Base-by-base conservation (phyloP, 1,284 basidiomycete species). In the Neonothopanus nambi region DNA sequence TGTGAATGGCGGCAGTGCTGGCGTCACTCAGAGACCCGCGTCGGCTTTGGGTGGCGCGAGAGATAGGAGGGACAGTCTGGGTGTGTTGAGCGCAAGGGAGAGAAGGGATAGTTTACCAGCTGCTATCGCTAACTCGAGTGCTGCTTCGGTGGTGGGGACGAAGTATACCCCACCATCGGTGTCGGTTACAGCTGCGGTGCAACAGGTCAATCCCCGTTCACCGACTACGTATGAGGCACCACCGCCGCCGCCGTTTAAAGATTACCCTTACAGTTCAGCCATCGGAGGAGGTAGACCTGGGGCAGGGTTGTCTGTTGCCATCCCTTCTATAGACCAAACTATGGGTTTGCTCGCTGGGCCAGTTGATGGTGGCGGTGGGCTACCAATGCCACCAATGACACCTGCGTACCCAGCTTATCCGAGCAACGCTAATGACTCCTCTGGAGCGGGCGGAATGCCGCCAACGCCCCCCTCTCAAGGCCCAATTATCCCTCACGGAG, bases 391-490 rank as follows among this genome's bases (percentile, higher is more conserved):
- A 8, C 81, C 85, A 0, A 75, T 75, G 36, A 88, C 86, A 2
- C 87, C 89, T 0, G 84, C 88, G 7, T 87, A 88, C 57, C 87
- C 87, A 26, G 78, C 86, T 0, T 90, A 82, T 64, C 76, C 84
- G 0, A 50, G 6, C 20, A 45, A 28, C 24, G 40, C n/a, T 28
- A 41, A 21, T 30, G 17, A n/a, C 35, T 26, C 35, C 24, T 24
- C 26, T 11, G n/a, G n/a, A n/a, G n/a, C n/a, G n/a, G 26, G 5
- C 11, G 26, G 26, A 28, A 28, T 28, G 26, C 26, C 5, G 26
- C 44, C 76, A 1, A 80, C 77, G 3, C 82, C 85, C 1, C 72
- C 77, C 55, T 77, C 79, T 21, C 81, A 85, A 59, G 73, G 76
- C 0, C 84, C 82, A 2, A 68, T 85, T 28, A 72, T 76, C 18